Percentiles rank a stretch among this genome's conserved stretches.
phyloP scores from a whole-genome alignment of 768 basidiomycete species.

The Ramaria sp. region DNA sequence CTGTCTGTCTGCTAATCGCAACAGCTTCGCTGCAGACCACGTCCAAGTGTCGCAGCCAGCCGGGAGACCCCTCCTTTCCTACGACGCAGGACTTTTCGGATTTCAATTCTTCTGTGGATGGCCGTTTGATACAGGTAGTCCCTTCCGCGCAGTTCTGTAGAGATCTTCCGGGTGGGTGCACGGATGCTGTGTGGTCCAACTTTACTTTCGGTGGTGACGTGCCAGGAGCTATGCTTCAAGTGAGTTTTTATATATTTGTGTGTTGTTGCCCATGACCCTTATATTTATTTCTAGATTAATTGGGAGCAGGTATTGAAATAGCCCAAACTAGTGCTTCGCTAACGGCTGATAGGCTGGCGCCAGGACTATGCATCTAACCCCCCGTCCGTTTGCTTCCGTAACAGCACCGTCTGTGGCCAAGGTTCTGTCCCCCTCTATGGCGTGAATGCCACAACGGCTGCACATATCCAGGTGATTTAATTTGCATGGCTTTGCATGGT shows the following conservation, averaged over 20 bases:
- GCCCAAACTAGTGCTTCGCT: too few relatives aligned
- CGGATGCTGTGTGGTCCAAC: slow-evolving; percentile 1
- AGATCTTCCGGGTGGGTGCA: not conserved
- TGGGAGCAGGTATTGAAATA: slow-evolving; percentile 12
- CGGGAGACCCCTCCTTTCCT: not conserved
- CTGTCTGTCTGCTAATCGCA: not conserved
- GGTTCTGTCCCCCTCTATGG: slow-evolving; percentile 23
- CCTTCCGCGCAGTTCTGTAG: slow-evolving; percentile 1
- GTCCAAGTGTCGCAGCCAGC: slow-evolving; percentile 4
- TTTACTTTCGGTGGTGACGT: not conserved
- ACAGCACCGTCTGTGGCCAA: slow-evolving; percentile 20
- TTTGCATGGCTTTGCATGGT: too few relatives aligned
- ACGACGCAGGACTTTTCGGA: not conserved
- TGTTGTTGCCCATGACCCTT: not conserved
- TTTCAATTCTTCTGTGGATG: slow-evolving; percentile 4
- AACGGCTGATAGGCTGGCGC: not conserved
- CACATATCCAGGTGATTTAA: slow-evolving; percentile 21
- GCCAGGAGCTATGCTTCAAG: slow-evolving; percentile 6
- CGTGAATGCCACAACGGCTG: slow-evolving; percentile 19
- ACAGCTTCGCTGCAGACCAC: not conserved
- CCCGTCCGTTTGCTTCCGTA: slow-evolving; percentile 10
- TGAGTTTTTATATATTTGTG: too few relatives aligned
- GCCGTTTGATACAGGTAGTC: not conserved
- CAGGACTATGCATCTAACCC: slow-evolving; percentile 11
- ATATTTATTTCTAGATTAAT: not conserved